A percentile compares a stretch with the other conserved stretches of the same genome.
Evolutionary conservation across 2,329 filamentous ascomycete species (phyloP).

Genomic region (Neopestalotiopsis sp.): DNA sequence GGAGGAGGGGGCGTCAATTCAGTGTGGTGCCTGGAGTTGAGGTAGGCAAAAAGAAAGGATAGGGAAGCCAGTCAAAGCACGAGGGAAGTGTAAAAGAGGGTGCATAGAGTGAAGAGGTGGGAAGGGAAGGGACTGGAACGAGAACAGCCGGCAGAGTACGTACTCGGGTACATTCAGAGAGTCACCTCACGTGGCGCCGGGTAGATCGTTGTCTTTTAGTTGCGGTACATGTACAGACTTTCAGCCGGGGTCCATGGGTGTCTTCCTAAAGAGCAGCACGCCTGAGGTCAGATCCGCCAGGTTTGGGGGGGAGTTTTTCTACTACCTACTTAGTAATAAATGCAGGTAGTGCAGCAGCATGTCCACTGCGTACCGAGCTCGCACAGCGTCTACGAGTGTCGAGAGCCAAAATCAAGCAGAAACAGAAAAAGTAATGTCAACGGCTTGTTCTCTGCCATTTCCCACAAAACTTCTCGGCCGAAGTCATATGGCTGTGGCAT

Average conservation of each 20-base stretch:
- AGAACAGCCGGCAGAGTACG: background rate
- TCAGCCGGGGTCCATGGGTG: background rate
- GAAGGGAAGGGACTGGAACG: background rate
- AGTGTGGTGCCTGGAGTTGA: background rate
- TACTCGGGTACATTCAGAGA: background rate
- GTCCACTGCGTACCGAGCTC: too few species aligned
- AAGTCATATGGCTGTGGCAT: background rate
- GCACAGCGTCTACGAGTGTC: too few species aligned
- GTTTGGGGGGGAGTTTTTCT: background rate
- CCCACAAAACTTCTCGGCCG: background rate
- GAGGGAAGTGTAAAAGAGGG: background rate
- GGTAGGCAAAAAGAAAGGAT: background rate
- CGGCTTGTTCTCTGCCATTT: too few species aligned
- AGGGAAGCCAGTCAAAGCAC: background rate
- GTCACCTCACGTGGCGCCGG: slow-evolving; percentile 17
- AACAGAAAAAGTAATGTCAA: too few species aligned
- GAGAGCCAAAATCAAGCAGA: too few species aligned
- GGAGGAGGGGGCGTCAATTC: background rate
- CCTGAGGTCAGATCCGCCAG: slow-evolving; percentile 26
- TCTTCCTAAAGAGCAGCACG: background rate
- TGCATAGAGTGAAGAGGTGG: too few species aligned
- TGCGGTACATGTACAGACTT: background rate
- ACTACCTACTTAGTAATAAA: too few species aligned
- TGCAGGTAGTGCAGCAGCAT: too few species aligned
- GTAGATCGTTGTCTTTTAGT: slow-evolving; percentile 27